Evolutionary conservation across 2,329 filamentous ascomycete genomes (phyloP), one percentile per base, ranked within the genome.

Genomic region (Escovopsis sp.): DNA sequence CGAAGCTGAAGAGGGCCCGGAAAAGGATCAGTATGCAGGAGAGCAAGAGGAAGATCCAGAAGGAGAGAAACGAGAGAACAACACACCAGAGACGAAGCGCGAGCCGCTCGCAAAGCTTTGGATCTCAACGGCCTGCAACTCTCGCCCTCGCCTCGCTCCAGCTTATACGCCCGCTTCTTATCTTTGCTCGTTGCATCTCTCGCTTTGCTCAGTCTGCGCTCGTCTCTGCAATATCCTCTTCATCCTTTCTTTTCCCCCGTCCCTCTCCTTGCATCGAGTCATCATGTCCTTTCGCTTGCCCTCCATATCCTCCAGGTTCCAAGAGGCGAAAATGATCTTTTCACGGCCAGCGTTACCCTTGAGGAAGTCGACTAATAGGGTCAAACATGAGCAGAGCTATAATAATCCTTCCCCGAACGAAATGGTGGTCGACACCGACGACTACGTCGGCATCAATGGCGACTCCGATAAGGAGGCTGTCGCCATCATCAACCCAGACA

Each of bases 391-490:
- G 9, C 57, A 74, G 67, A 69, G 65, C 53, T 70, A 70, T 60
- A 69, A 70, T 54, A 62, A 71, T 41, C 66, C 70, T 47, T 73
- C 71, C 40, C 71, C 70, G 12, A 74, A 68, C 57, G 68, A 72
- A 52, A 72, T 74, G 70, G 60, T 71, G 55, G 59, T 74, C 51
- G 71, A 74, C 50, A 63, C 67, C 25, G 68, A 69, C 53, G 71
- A 75, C 51, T 72, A 72, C 42, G 64, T 72, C 51, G 65, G 70
- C 53, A 64, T 65, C 49, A 57, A 65, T 46, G 63, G 66, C 52
- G 61, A 64, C 42, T 55, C 60, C 45, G 72, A 75, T 48, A 67
- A 66, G 46, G 70, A 72, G 35, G 60, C 66, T 40, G 62, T 75
- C 41, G 63, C 69, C 51, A 72, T 74, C 53, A 72, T 74, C 56